Evolutionary conservation across 202 grass and related monocot genomes (phyloP), one percentile per base, ranked within the genome.

Genomic region (Elaeis oleifera): DNA sequence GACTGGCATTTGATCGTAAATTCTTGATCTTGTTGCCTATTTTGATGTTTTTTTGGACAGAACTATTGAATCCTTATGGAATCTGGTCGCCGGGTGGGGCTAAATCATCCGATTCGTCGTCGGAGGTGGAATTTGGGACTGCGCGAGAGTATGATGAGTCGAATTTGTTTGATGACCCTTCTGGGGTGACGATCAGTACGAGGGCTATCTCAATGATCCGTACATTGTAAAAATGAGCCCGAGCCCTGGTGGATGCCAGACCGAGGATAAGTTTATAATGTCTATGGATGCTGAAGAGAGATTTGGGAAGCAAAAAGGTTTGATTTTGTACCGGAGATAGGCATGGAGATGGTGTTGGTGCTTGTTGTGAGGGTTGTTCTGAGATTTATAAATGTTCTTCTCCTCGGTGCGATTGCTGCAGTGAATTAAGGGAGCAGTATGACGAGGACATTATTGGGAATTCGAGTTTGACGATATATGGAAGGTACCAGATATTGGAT

Each of bases 401-500:
- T 4, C 95, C 77, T 8, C 76, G 89, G 6, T 94, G 95, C 11
- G 80, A 82, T 65, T 89, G 83, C 69, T 90, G 95, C 69, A 74
- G 71, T 16, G 82, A 51, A 36, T 27, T 70, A 23, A 89, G 85
- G 59, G 76, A 67, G 29, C 61, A 23, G 54, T 57, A 82, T 3
- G 80, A 8, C 7, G 55, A 65, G 0, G 49, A 80, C 23, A 50
- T 60, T 24, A 27, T 60, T 9, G 59, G 23, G 44, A 71, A 78
- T 57, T 85, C 94, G 11, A 89, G 69, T 75, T 83, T 70, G 3
- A 62, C 80, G 2, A 72, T 99, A 31, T 94, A 99, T 44, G 88
- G 82, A 56, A 86, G 85, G 58, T 99, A 99, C 71, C 81, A 87
- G 66, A 84, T 99, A 81, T 84, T 87, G 66, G 85, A 89, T 84